Percentiles rank a stretch among this genome's conserved stretches.
Conservation (phyloP, 208 protist species). For the Vickermania spadyakhi region DNA sequence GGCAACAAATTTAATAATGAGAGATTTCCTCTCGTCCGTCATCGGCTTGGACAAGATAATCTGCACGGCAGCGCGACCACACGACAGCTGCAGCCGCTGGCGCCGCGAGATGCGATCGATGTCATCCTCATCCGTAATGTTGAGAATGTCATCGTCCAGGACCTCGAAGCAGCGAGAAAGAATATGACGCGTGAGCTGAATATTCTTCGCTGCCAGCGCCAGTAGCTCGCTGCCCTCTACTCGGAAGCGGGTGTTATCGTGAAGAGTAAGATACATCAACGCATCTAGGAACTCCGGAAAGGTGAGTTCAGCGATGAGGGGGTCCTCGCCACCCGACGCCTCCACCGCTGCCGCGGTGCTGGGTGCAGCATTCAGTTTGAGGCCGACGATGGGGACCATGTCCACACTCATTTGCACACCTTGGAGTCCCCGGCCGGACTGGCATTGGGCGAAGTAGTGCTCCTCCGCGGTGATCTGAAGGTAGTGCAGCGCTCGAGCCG, state of each 20-base stretch:
- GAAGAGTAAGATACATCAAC: slow-evolving; percentile 48
- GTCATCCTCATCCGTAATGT: slow-evolving; percentile 32
- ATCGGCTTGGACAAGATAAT: slow-evolving; percentile 48
- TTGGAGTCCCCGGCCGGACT: neutral
- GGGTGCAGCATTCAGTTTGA: slow-evolving; percentile 6
- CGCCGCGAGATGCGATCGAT: slow-evolving; percentile 16
- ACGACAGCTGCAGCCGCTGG: slow-evolving; percentile 62
- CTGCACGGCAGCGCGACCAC: slow-evolving; percentile 54
- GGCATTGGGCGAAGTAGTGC: slow-evolving; percentile 18
- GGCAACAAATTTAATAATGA: slow-evolving; percentile 44
- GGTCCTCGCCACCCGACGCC: slow-evolving; percentile 12
- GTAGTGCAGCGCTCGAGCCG: slow-evolving; percentile 39
- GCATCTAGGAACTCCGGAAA: slow-evolving; percentile 33
- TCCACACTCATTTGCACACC: neutral
- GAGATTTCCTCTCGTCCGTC: slow-evolving; percentile 19
- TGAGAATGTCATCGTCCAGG: slow-evolving; percentile 57
- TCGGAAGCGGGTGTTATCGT: slow-evolving; percentile 44
- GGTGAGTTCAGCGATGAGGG: slow-evolving; percentile 20
- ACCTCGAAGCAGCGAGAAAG: slow-evolving; percentile 64
- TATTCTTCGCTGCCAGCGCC: slow-evolving; percentile 55
- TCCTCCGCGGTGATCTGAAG: slow-evolving; percentile 56
- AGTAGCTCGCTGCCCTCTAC: slow-evolving; percentile 76
- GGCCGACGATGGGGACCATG: slow-evolving; percentile 22
- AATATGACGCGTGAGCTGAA: slow-evolving; percentile 43
- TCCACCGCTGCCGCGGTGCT: neutral